Evolutionary conservation across 75 land plant genomes (phyloP), one percentile per base, ranked within the genome.

Genomic region (Pseudotsuga menziesii): DNA sequence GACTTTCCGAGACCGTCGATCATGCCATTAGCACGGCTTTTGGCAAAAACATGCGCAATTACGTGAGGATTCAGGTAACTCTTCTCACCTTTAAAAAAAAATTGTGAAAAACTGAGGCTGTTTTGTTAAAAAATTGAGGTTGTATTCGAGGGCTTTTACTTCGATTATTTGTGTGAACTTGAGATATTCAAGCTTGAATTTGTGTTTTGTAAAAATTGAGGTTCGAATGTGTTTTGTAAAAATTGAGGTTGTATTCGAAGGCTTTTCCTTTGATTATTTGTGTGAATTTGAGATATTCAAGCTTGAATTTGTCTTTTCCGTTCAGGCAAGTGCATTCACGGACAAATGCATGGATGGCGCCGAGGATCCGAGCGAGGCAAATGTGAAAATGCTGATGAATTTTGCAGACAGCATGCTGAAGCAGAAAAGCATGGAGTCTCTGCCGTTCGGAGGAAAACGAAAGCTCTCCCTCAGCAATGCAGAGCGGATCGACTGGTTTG

Each of bases 1-100:
- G 93, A 15, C 84, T 92, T 52, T 94, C 99, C 2, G 94, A 96
- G 63, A 89, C 93, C 78, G 88, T 94, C 3, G 99, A 96, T 72
- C 94, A 93, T 66, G 73, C 91, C 77, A 78, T 96, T 58, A 88
- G 89, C 75, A 89, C 86, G 62, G 92, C 97, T 20, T 96, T 96
- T 73, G 83, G 84, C 54, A 84, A 62, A 14, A 85, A 85, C 57
- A 92, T 85, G 26, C 32, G 67, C 3, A 90, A 88, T 57, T 96
- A 96, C 80, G 76, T 96, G n/a, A 84, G 99, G 25, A 88, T 96
- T 61, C 94, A 93, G 94, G 99, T 90, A 80, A 48, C 2, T 57
- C 13, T 57, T 48, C 54, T 9, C 11, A 11, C 12, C 54, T 29
- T 29, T n/a, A n/a, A n/a, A 11, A 11, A 48, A 48, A 48, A 48